Conservation (phyloP, 2,329 filamentous ascomycete species). For the Xylariales sp. region DNA sequence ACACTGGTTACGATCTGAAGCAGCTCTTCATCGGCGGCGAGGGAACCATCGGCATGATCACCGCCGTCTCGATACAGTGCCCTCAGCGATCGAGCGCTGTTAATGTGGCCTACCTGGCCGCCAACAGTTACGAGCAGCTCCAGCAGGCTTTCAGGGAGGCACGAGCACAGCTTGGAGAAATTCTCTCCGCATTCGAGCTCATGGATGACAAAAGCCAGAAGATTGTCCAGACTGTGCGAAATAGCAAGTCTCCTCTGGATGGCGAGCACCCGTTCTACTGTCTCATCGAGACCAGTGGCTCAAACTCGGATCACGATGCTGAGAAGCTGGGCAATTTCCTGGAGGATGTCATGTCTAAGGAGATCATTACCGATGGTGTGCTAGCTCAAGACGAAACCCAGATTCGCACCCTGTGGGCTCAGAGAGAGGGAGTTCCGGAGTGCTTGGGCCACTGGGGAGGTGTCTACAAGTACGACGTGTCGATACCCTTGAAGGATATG, state of each 20-base stretch:
- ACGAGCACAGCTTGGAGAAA: conserved; percentile 87
- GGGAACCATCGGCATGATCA: conserved; percentile 92
- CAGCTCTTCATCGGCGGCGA: conserved; percentile 87
- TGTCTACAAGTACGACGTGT: conserved; percentile 98
- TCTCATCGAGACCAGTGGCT: conserved; percentile 92
- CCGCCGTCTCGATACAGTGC: conserved; percentile 82
- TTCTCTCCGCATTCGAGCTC: conserved; percentile 93
- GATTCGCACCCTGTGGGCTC: conserved; percentile 78
- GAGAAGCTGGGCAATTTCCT: conserved; percentile 89
- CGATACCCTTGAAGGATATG: conserved; percentile 82
- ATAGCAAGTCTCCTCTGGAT: conserved; percentile 76
- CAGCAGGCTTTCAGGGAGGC: conserved; percentile 83
- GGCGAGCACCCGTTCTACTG: conserved; percentile 91
- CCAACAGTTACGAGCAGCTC: conserved; percentile 86
- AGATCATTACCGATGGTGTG: conserved; percentile 84
- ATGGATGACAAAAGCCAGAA: conserved; percentile 87
- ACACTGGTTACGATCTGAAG: conserved; percentile 86
- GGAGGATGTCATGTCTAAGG: conserved; percentile 84
- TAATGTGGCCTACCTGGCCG: conserved; percentile 91
- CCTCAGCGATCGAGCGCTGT: conserved; percentile 82
- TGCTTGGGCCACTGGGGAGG: conserved; percentile 85
- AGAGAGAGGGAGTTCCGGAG: conserved; percentile 91
- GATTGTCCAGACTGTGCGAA: conserved; percentile 69
- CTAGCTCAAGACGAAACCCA: conserved; percentile 93
- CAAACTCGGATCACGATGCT: conserved; percentile 87